These are phyloP conservation scores for Stagonosporopsis tanaceti DNA, from an alignment of 2,329 filamentous ascomycete species.

Conservation along the genomic window DNA sequence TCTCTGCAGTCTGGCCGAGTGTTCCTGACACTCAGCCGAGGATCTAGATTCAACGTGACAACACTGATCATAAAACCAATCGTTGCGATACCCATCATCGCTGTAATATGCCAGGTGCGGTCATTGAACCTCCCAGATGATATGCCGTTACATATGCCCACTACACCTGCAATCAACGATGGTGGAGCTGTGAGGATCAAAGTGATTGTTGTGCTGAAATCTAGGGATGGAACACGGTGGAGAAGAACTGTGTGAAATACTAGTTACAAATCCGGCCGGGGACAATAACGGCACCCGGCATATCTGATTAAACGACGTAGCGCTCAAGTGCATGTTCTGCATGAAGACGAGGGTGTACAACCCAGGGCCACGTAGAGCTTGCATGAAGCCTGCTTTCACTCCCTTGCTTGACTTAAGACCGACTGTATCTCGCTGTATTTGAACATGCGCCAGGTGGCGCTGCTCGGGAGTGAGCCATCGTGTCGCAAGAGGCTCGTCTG, in stretches of 20 bases:
- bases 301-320: constrained; percentile 54
- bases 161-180: constrained; percentile 27
- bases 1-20: constrained; percentile 53
- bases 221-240: constrained; percentile 60
- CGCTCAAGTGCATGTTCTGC: constrained; percentile 63
- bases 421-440: constrained; percentile 57
- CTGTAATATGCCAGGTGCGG: constrained; percentile 52
- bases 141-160: constrained; percentile 45
- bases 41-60: constrained; percentile 47
- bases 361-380: constrained; percentile 59
- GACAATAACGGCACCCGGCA: neutral
- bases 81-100: constrained; percentile 46
- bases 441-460: constrained; percentile 46
- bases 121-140: constrained; percentile 52
- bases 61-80: constrained; percentile 50
- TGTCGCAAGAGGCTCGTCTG: constrained; percentile 48
- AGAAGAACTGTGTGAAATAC: constrained; percentile 48
- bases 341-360: constrained; percentile 64
- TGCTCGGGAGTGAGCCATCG: constrained; percentile 56
- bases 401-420: constrained; percentile 54
- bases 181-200: constrained; percentile 56
- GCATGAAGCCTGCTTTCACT: constrained; percentile 58
- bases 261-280: neutral
- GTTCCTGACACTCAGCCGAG: constrained; percentile 55
- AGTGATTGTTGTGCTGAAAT: constrained; percentile 60